These are phyloP conservation scores for Casuarina glauca DNA, from an alignment of 306 rosid genomes.

Conservation along the genomic window DNA sequence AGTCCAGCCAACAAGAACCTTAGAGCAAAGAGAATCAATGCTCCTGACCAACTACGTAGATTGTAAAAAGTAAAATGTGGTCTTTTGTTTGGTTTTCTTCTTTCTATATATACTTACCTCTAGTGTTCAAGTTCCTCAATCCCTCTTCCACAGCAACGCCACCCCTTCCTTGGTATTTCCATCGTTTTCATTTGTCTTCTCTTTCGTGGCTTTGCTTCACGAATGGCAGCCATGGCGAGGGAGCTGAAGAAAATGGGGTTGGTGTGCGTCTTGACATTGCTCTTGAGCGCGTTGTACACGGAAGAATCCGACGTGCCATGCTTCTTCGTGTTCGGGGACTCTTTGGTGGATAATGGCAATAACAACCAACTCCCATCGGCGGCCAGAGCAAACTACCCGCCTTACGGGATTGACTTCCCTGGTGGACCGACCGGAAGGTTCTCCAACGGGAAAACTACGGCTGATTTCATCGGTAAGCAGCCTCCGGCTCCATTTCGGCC, in stretches of 20 bases:
- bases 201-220: background rate
- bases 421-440: slow-evolving; percentile 86
- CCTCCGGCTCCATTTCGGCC: background rate
- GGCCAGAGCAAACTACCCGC: slow-evolving; percentile 76
- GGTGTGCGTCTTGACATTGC: slow-evolving; percentile 25
- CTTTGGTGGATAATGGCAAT: slow-evolving; percentile 86
- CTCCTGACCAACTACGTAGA: slow-evolving; percentile 49
- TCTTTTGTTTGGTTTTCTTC: background rate
- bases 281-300: slow-evolving; percentile 28
- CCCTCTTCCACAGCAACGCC: background rate
- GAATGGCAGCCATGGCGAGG: slow-evolving; percentile 18
- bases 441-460: slow-evolving; percentile 80
- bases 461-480: slow-evolving; percentile 72
- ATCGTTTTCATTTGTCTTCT: too few species aligned
- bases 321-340: slow-evolving; percentile 92
- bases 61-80: slow-evolving; percentile 31
- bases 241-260: slow-evolving; percentile 13
- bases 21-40: slow-evolving; percentile 56
- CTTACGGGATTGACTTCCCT: slow-evolving; percentile 78
- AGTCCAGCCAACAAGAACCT: background rate
- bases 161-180: background rate
- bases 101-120: slow-evolving; percentile 36
- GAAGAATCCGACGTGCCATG: slow-evolving; percentile 69
- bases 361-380: slow-evolving; percentile 70
- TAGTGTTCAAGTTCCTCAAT: slow-evolving; percentile 30